Evolutionary conservation across 2,329 filamentous ascomycete genomes (phyloP).

Genomic region (Leptographium galeiforme): DNA sequence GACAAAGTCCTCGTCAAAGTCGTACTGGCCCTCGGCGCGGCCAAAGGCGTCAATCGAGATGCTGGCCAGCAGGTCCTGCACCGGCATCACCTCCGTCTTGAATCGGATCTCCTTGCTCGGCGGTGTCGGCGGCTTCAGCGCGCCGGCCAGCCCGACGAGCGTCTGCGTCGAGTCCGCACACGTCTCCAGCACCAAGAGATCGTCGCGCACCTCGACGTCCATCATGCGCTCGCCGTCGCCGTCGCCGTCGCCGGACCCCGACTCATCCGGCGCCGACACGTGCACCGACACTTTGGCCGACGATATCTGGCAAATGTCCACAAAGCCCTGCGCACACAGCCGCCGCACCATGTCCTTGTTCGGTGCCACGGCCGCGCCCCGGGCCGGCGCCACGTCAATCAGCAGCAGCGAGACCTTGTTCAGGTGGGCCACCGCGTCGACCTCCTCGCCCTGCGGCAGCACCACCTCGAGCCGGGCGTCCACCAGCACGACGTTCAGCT

Average conservation of each 20-base stretch:
- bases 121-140: conserved; percentile 68
- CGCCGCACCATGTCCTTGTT: conserved; percentile 37
- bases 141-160: conserved; percentile 64
- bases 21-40: conserved; percentile 44
- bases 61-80: conserved; percentile 79
- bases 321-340: conserved; percentile 57
- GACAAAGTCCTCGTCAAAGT: conserved; percentile 50
- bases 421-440: conserved; percentile 52
- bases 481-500: conserved; percentile 64
- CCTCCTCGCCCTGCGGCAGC: conserved; percentile 49
- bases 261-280: conserved; percentile 34
- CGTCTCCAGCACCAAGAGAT: conserved; percentile 80
- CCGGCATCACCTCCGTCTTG: conserved; percentile 70
- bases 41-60: conserved; percentile 78
- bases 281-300: conserved; percentile 58
- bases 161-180: conserved; percentile 97
- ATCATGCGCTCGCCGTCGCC: conserved; percentile 52
- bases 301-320: conserved; percentile 77
- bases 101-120: conserved; percentile 78
- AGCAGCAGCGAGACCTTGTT: conserved; percentile 73
- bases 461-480: conserved; percentile 60
- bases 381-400: conserved; percentile 54
- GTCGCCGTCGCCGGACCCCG: conserved; percentile 17
- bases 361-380: conserved; percentile 5
- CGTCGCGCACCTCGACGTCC: conserved; percentile 70